Evolutionary conservation across 2,329 filamentous ascomycete species (phyloP).

Genomic region (Penicillium sp.): DNA sequence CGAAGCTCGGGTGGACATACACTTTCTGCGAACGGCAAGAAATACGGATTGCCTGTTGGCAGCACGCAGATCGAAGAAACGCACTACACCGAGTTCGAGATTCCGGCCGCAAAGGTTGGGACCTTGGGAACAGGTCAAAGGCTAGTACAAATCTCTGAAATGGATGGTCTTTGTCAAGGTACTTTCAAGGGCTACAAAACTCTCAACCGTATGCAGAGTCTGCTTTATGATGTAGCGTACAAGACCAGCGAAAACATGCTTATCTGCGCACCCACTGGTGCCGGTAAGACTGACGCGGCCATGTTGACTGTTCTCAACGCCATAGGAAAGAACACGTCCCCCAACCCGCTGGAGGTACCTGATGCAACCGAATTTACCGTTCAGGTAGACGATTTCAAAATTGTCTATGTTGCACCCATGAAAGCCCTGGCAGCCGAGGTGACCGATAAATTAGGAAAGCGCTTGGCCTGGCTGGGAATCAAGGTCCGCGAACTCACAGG

Average conservation of each 20-base stretch:
- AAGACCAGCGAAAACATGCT: slow-evolving; percentile 98
- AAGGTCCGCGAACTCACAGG: slow-evolving; percentile 92
- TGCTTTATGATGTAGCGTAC: slow-evolving; percentile 94
- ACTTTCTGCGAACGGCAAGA: slow-evolving; percentile 74
- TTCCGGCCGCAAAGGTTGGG: slow-evolving; percentile 81
- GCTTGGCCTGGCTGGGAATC: slow-evolving; percentile 90
- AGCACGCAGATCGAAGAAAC: slow-evolving; percentile 70
- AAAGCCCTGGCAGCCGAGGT: slow-evolving; percentile 96
- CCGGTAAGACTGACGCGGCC: slow-evolving; percentile 97
- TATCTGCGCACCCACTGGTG: slow-evolving; percentile 95
- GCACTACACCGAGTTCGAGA: slow-evolving; percentile 85
- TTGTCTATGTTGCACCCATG: slow-evolving; percentile 98
- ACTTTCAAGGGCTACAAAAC: slow-evolving; percentile 94
- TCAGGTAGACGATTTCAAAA: slow-evolving; percentile 88
- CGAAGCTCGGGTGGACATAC: slow-evolving; percentile 81
- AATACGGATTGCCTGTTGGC: slow-evolving; percentile 78
- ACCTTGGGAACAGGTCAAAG: slow-evolving; percentile 70
- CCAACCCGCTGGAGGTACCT: slow-evolving; percentile 74
- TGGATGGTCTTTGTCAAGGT: slow-evolving; percentile 86
- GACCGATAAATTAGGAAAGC: slow-evolving; percentile 88
- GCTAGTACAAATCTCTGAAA: slow-evolving; percentile 73
- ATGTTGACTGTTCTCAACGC: slow-evolving; percentile 95
- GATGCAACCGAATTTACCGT: slow-evolving; percentile 77
- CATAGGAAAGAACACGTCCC: slow-evolving; percentile 79
- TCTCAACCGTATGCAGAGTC: slow-evolving; percentile 96